A percentile compares a stretch with the other conserved stretches of the same genome.
phyloP scores from a whole-genome alignment of 257 asterid species.

The Capsicum rhomboideum region DNA sequence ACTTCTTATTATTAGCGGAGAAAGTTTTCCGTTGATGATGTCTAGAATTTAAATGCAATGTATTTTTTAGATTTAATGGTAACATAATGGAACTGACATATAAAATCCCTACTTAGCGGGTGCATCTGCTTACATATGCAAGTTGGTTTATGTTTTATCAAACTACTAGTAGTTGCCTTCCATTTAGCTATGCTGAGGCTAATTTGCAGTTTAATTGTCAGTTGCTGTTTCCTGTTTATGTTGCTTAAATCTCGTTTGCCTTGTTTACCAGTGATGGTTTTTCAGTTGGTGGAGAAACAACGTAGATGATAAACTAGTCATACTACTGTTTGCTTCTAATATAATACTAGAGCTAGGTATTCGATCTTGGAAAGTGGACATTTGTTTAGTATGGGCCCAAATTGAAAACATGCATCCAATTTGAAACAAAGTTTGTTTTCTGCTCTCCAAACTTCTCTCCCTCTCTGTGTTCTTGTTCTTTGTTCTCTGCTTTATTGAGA shows the following conservation, averaged over 20 bases:
- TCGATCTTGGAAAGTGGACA: neutral
- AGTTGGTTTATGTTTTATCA: neutral
- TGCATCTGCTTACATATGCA: neutral
- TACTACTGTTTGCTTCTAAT: neutral
- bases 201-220: neutral
- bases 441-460: neutral
- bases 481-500: neutral
- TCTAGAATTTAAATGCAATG: neutral
- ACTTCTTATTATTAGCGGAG: neutral
- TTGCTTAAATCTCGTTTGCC: neutral
- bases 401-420: neutral
- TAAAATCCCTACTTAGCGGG: neutral
- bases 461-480: neutral
- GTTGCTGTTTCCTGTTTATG: neutral
- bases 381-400: neutral
- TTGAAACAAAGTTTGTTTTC: neutral
- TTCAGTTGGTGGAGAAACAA: neutral
- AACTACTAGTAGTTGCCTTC: neutral
- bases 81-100: neutral
- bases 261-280: neutral
- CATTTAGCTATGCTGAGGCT: neutral
- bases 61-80: neutral
- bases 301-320: neutral
- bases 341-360: neutral
- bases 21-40: neutral